Evolutionary conservation across 1,284 basidiomycete genomes (phyloP).

Genomic region (Peniophora sp.): DNA sequence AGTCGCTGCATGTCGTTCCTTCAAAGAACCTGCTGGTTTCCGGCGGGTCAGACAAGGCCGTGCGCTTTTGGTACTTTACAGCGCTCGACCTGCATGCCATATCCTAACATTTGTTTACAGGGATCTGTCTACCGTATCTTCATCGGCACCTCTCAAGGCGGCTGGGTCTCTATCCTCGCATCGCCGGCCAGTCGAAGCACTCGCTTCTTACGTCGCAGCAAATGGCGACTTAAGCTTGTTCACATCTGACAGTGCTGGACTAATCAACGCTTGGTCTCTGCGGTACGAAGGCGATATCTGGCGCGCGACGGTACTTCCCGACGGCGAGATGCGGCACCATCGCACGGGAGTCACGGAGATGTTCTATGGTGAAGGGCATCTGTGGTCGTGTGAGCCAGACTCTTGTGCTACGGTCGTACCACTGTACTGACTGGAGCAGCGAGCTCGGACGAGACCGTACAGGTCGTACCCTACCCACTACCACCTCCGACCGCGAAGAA

Average conservation of each 20-base stretch:
- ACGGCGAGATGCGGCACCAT: constrained; percentile 60
- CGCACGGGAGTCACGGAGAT: constrained; percentile 79
- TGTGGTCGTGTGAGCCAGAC: constrained; percentile 75
- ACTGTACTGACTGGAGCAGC: constrained; percentile 35
- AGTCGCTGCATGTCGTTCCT: constrained; percentile 67
- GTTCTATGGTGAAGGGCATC: constrained; percentile 49
- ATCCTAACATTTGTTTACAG: constrained; percentile 24
- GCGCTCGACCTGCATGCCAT: neutral
- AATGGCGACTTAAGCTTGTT: constrained; percentile 41
- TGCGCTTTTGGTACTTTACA: constrained; percentile 73
- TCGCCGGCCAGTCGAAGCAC: constrained; percentile 59
- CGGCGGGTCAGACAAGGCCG: constrained; percentile 84
- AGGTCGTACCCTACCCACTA: constrained; percentile 36
- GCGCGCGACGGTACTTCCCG: constrained; percentile 46
- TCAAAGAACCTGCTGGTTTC: constrained; percentile 67
- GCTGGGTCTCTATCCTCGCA: constrained; percentile 67
- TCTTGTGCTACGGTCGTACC: neutral
- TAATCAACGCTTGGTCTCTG: constrained; percentile 72
- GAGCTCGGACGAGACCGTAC: constrained; percentile 81
- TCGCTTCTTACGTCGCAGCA: constrained; percentile 42
- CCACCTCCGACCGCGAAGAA: neutral
- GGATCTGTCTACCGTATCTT: constrained; percentile 42
- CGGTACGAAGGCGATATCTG: constrained; percentile 32
- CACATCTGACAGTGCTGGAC: constrained; percentile 83
- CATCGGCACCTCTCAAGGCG: constrained; percentile 37